Evolutionary conservation across 83 land plant genomes (phyloP).

Genomic region (Picea abies): DNA sequence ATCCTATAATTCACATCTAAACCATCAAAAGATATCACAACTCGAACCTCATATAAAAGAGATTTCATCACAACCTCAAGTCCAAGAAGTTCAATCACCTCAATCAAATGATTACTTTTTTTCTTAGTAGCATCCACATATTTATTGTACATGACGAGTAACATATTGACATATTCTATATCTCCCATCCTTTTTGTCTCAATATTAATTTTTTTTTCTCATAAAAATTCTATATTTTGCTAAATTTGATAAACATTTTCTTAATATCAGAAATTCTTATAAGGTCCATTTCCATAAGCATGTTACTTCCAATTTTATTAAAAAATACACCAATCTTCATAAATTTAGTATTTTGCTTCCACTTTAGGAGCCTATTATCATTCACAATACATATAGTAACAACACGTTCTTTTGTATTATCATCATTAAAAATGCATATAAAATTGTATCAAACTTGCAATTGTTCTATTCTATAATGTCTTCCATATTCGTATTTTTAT

Average conservation of each 20-base stretch:
- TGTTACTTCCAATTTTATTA: neutral
- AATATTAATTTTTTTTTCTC: neutral
- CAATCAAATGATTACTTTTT: constrained; percentile 93
- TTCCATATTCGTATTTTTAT: constrained; percentile 98
- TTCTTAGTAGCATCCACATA: constrained; percentile 94
- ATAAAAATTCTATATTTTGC: neutral
- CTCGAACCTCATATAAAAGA: constrained; percentile 86
- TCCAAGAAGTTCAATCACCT: constrained; percentile 98
- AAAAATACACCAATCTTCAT: constrained; percentile 48
- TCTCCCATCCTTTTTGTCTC: constrained; percentile 39
- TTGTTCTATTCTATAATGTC: constrained; percentile 95
- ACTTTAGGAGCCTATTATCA: constrained; percentile 91
- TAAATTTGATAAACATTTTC: neutral
- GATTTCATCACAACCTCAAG: constrained; percentile 90
- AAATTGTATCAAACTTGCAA: constrained; percentile 91
- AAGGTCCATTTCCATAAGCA: neutral
- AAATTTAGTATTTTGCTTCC: constrained; percentile 22
- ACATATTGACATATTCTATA: constrained; percentile 97
- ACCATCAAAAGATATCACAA: constrained; percentile 93
- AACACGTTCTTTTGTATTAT: constrained; percentile 95
- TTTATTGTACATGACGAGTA: constrained; percentile 96
- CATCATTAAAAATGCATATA: constrained; percentile 98
- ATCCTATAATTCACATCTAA: constrained; percentile 96
- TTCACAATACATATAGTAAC: constrained; percentile 97
- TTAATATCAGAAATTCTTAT: neutral